A percentile compares a stretch with the other conserved stretches of the same genome.
Conservation (phyloP, 169 alveolate species). For the Neospora caninum region DNA sequence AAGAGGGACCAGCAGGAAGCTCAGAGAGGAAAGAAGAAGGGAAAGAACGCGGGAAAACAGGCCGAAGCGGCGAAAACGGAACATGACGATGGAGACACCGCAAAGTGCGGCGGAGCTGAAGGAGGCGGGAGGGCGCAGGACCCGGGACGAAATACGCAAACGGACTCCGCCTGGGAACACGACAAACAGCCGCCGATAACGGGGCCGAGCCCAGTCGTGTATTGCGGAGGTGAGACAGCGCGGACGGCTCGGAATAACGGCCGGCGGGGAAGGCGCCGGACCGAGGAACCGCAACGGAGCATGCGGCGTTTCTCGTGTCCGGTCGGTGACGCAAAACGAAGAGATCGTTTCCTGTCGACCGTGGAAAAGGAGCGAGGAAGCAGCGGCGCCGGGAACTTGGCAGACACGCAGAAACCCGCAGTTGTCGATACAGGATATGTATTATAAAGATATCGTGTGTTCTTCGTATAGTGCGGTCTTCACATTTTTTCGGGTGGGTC, state of each 20-base stretch:
- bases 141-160: neutral
- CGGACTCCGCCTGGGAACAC: neutral
- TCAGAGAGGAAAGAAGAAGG: neutral
- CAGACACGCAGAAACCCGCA: no score
- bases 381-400: no score
- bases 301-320: no score
- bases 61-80: neutral
- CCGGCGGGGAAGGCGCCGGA: no score
- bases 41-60: neutral
- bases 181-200: slow-evolving; percentile 14
- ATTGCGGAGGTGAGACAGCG: slow-evolving; percentile 16
- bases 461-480: no score
- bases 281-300: no score
- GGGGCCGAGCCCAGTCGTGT: neutral
- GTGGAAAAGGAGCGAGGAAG: no score
- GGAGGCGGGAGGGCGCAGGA: neutral
- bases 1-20: neutral
- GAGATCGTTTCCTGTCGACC: no score
- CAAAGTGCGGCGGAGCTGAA: neutral
- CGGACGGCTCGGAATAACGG: neutral
- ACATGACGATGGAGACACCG: neutral
- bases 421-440: no score
- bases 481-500: no score
- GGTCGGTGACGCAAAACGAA: no score
- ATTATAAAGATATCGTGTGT: no score